These are phyloP conservation scores for Fusarium humuli DNA, from an alignment of 2,329 filamentous ascomycete species.

Conservation along the genomic window DNA sequence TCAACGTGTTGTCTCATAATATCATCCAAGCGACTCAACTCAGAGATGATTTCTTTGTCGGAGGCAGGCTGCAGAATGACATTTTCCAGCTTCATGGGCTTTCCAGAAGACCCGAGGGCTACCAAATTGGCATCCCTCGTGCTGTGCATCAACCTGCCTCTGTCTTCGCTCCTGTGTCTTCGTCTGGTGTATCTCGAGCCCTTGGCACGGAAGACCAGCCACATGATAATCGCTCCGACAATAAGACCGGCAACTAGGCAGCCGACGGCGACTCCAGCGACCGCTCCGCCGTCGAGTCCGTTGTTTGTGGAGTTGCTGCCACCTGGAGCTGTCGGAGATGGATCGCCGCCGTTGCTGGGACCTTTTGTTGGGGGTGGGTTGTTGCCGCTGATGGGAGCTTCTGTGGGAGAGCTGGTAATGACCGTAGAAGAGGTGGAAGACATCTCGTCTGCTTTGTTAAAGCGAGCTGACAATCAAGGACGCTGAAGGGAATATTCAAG, in stretches of 20 bases:
- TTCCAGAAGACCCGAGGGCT: neutral
- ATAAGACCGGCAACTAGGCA: constrained; percentile 45
- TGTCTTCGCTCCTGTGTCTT: neutral
- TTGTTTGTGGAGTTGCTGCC: too few relatives aligned
- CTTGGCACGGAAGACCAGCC: constrained; percentile 37
- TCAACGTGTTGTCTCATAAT: constrained; percentile 56
- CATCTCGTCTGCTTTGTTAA: too few relatives aligned
- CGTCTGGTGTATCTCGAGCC: neutral
- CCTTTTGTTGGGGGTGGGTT: too few relatives aligned
- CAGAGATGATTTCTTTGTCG: constrained; percentile 50
- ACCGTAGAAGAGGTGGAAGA: too few relatives aligned
- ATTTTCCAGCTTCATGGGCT: constrained; percentile 47
- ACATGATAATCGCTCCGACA: constrained; percentile 39
- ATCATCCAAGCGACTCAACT: constrained; percentile 49
- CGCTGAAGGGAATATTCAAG: too few relatives aligned
- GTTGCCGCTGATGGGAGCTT: too few relatives aligned
- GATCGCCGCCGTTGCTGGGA: too few relatives aligned
- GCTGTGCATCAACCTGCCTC: neutral
- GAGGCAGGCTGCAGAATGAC: constrained; percentile 52
- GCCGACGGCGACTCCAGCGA: constrained; percentile 48
- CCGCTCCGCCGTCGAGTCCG: constrained; percentile 28
- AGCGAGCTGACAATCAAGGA: too few relatives aligned
- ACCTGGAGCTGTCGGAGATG: too few relatives aligned
- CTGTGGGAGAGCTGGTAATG: too few relatives aligned
- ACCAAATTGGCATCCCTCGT: neutral